Conservation (phyloP, 768 basidiomycete species). For the Leccinellum albellum region DNA sequence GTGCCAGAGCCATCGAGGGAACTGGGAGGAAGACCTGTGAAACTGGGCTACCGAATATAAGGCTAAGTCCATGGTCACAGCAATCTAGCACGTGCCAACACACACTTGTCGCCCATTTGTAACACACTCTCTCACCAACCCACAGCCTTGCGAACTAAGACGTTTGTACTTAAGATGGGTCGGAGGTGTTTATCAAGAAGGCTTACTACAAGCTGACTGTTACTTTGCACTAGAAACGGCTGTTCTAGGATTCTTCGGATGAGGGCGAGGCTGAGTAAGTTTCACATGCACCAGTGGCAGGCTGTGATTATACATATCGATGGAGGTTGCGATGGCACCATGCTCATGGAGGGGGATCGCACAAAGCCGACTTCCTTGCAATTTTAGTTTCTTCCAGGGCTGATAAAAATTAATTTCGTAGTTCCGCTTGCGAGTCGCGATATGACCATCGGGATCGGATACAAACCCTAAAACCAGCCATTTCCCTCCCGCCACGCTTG, state of each 20-base stretch:
- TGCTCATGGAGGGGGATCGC: no score
- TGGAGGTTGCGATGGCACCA: neutral
- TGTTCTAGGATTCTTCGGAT: no score
- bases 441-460: neutral
- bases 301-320: no score
- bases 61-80: neutral
- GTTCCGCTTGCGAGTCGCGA: neutral
- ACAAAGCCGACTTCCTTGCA: neutral
- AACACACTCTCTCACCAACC: neutral
- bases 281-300: no score
- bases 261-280: no score
- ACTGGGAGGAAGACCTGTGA: neutral
- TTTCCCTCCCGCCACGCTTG: neutral
- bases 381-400: neutral
- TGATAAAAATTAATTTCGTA: neutral
- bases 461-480: neutral
- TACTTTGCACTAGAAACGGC: neutral
- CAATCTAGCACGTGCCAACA: conserved; percentile 7
- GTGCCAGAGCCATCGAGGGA: conserved; percentile 25
- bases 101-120: neutral
- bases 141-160: neutral
- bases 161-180: neutral
- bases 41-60: conserved; percentile 3
- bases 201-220: no score
- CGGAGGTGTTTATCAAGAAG: no score